Base-by-base conservation (phyloP, 1,284 basidiomycete genomes). In the Moesziomyces parantarcticus region DNA sequence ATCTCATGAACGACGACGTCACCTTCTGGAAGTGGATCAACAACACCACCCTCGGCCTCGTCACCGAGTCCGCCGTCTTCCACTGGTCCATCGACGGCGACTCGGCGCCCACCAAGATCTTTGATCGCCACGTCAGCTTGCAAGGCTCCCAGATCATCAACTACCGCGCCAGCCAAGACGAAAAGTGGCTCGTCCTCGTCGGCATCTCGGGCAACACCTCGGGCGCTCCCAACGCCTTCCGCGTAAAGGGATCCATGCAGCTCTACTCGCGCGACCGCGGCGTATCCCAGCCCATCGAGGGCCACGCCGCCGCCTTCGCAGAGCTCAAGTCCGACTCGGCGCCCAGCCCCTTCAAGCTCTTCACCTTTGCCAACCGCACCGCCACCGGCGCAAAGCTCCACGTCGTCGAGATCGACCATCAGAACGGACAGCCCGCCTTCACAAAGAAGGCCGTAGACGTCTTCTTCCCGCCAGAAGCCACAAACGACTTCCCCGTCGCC, bases 11-110 rank as follows among this genome's bases (percentile, higher is more conserved):
- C 84, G 94, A 98, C 84, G 97, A 99, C 81, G 89, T 99, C 65
- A 90, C 92, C 43, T 99, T 97, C 86, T 99, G 97, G 97, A 97
- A 96, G 84, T 99, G 97, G 97, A 90, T 98, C 62, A 92, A 90
- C 63, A 90, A 93, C 76, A 89, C 90, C 20, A 92, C 91, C 22
- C 90, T 99, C 69, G 97, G 96, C 81, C 89, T 99, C 86, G 97
- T 99, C 83, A 98, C 96, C 39, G 94, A 97, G 68, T 89, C 91
- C 2, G 89, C 94, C 16, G 97, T 99, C 41, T 94, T 89, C 86
- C 96, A 99, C 85, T 99, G 96, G 96, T 88, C 90, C 69, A 91
- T 93, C 77, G 86, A 70, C 84, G 85, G 88, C 77, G 90, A 89
- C 21, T 89, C 92, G 21, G 86, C 90, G 8, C 92, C 92, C 6